phyloP scores from a whole-genome alignment of 306 rosid species.

The Lablab purpureus region DNA sequence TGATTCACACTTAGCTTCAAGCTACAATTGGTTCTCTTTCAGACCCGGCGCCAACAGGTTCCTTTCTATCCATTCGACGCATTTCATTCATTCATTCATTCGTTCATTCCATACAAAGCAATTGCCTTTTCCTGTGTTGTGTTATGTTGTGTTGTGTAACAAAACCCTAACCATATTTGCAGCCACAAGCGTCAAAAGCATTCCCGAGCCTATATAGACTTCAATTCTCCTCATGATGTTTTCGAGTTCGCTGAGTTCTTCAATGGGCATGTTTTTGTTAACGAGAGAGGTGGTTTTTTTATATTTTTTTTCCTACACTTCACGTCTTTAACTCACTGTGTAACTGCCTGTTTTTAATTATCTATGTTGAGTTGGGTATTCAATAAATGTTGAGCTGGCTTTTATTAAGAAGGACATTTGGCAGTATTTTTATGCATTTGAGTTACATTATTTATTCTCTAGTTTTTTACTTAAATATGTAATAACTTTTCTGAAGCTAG shows the following conservation, averaged over 20 bases:
- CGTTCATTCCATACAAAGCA: neutral
- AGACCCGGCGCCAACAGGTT: slow-evolving; percentile 81
- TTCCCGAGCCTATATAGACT: slow-evolving; percentile 87
- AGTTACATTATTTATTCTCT: neutral
- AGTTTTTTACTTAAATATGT: neutral
- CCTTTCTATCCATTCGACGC: too few species aligned
- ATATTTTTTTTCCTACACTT: neutral
- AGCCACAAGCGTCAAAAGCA: slow-evolving; percentile 78
- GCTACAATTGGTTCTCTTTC: slow-evolving; percentile 73
- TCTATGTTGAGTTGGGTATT: slow-evolving; percentile 21
- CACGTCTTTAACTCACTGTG: neutral
- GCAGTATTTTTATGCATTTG: neutral
- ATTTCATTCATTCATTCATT: neutral
- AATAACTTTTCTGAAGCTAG: slow-evolving; percentile 4
- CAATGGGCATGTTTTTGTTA: slow-evolving; percentile 89
- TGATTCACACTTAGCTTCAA: slow-evolving; percentile 68
- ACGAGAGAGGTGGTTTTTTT: slow-evolving; percentile 73
- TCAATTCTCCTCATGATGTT: slow-evolving; percentile 77
- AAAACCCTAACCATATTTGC: slow-evolving; percentile 52
- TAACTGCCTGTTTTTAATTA: neutral
- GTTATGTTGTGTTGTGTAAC: too few species aligned
- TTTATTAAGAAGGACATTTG: slow-evolving; percentile 1
- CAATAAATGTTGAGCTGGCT: slow-evolving; percentile 8
- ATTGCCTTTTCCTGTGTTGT: too few species aligned
- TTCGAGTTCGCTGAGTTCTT: slow-evolving; percentile 84